phyloP scores from a whole-genome alignment of 345 rosid genomes.

The Litchi chinensis region DNA sequence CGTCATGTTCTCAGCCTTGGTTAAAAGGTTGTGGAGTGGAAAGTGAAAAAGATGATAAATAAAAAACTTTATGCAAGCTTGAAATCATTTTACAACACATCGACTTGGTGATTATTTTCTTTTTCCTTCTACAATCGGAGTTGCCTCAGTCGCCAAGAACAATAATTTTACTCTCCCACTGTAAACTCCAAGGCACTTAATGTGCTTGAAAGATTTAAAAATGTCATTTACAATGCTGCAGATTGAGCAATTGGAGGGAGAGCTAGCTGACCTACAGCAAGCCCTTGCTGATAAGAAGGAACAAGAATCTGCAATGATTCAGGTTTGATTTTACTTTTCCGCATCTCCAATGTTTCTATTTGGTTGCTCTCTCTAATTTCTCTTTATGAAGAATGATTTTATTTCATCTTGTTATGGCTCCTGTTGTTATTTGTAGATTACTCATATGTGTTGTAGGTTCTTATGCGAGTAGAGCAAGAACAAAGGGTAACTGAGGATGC shows the following conservation, averaged over 20 bases:
- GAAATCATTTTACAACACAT: background rate
- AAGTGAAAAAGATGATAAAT: background rate
- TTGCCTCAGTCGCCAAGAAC: conserved; percentile 1
- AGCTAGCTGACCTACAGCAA: conserved; percentile 56
- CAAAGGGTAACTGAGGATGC: conserved; percentile 93
- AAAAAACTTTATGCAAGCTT: background rate
- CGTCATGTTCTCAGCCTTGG: background rate
- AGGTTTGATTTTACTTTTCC: conserved; percentile 42
- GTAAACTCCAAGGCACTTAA: conserved; percentile 23
- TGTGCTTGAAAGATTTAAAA: conserved; percentile 19
- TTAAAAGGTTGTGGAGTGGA: background rate
- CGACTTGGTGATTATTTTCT: background rate
- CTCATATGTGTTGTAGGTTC: conserved; percentile 47
- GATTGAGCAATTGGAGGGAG: conserved; percentile 80
- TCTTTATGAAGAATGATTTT: conserved; percentile 9
- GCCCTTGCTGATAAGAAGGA: conserved; percentile 76
- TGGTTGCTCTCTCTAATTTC: background rate
- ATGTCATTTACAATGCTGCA: conserved; percentile 30
- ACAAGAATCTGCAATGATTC: conserved; percentile 86
- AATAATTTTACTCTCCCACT: background rate
- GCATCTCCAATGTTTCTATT: background rate
- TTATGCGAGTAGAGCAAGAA: conserved; percentile 86
- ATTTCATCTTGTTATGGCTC: conserved; percentile 5
- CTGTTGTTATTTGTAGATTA: conserved; percentile 11
- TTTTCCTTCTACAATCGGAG: conserved; percentile 11